Base-by-base conservation (phyloP, 2,329 filamentous ascomycete genomes). In the Chaetomiaceae sp. region DNA sequence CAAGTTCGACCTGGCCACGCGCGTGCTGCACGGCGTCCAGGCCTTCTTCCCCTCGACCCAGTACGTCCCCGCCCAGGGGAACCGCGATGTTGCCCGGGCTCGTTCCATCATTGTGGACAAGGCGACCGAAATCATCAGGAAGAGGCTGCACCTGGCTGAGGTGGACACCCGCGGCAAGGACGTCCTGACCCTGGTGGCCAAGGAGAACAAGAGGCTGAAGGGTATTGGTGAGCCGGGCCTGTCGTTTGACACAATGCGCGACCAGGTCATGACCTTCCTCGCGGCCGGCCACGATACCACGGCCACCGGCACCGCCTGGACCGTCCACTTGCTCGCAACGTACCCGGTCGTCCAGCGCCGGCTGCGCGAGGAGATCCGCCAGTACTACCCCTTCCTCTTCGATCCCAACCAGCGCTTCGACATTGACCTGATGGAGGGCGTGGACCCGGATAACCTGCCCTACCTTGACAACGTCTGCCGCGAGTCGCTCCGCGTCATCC, bases 401-500 rank as follows among this genome's bases (percentile, higher is more conserved):
- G 59, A 68, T 47, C 52, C 53, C 1, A 42, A 58, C 3, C 48
- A 51, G 6, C 60, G 65, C 10, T 61, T 65, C 42, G 60, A 66
- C 40, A 44, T 54, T 2, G 56, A 54, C 2, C 48, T 56, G 12
- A 51, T 65, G 34, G 59, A 55, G 3, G 61, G 63, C 9, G 10
- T n/a, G 0, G 66, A 72, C 42, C 60, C 62, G 0, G 65, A 72
- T 51, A 55, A 60, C 38, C 58, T 73, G 3, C 68, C 68, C 0
- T 73, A 67, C 54, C 59, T 73, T 5, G 67, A 72, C 51, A 71
- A 70, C 42, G 65, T 73, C 32, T 71, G 69, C 60, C 66, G 67
- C 42, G 71, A 74, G 56, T 66, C 67, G 0, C 62, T 73, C 5
- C 68, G 70, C 34, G 67, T 64, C 58, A 71, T 71, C 47, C 68